These are phyloP conservation scores for Hymenoscyphus occultus DNA, from an alignment of 2,329 filamentous ascomycete genomes.

Conservation along the genomic window DNA sequence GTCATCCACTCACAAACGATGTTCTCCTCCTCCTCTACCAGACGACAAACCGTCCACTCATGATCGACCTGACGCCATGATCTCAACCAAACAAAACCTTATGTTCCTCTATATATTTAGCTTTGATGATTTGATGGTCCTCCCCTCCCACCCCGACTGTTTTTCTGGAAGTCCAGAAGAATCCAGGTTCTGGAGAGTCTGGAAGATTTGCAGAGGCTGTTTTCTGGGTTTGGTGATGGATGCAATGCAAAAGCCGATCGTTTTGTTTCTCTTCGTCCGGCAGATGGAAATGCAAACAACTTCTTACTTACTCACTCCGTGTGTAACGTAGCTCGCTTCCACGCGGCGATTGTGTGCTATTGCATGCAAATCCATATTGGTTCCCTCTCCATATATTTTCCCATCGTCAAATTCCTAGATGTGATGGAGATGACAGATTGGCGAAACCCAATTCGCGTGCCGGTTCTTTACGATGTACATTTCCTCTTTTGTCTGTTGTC, in stretches of 20 bases:
- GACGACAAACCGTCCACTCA: not conserved
- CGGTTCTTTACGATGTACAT: not conserved
- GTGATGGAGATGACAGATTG: not conserved
- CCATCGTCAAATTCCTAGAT: not conserved
- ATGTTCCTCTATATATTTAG: not conserved
- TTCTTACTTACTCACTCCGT: not conserved
- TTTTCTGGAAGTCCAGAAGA: conserved; percentile 2
- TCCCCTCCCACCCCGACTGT: not conserved
- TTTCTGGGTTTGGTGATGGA: not conserved
- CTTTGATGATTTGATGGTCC: not conserved
- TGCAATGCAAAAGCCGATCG: not conserved
- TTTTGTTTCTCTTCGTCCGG: not conserved
- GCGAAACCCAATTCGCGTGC: not conserved
- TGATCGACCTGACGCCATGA: conserved; percentile 18
- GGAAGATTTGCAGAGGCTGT: not conserved
- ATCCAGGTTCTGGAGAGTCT: not conserved
- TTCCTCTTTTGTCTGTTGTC: not conserved
- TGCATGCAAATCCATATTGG: not conserved
- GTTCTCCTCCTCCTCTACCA: conserved; percentile 4
- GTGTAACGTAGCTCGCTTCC: conserved; percentile 1
- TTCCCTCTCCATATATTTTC: not conserved
- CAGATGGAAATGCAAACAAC: not conserved
- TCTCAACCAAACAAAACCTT: conserved; percentile 1
- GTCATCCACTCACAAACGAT: conserved; percentile 7
- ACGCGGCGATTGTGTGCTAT: not conserved